Evolutionary conservation across 192 early-diverging fungal species (phyloP).

Genomic region (Mortierella claussenii): DNA sequence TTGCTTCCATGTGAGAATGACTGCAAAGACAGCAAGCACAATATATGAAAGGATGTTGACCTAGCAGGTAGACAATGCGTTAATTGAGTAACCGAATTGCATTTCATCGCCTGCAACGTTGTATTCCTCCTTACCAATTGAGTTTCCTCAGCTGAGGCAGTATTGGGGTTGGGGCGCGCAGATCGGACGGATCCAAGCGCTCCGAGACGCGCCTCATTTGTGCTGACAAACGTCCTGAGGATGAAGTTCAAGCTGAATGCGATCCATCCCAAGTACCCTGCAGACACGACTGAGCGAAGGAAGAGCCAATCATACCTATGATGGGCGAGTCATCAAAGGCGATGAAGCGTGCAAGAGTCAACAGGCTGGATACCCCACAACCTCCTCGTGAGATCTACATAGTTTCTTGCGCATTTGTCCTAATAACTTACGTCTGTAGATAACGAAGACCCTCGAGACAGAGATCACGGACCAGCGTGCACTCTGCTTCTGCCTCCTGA

Average conservation of each 20-base stretch:
- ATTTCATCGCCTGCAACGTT: too few species aligned
- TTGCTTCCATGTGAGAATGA: slow-evolving; percentile 77
- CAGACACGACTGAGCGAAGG: slow-evolving; percentile 82
- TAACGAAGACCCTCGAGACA: slow-evolving; percentile 90
- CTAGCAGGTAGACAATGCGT: too few species aligned
- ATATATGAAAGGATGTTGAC: too few species aligned
- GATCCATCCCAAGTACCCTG: slow-evolving; percentile 94
- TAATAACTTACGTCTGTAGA: slow-evolving; percentile 77
- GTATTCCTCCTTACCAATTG: too few species aligned
- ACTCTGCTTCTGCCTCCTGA: slow-evolving; percentile 74
- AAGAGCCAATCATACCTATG: slow-evolving; percentile 92
- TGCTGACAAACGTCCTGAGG: slow-evolving; percentile 70
- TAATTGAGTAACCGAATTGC: too few species aligned
- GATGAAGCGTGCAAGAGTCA: too few species aligned
- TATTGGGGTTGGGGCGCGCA: neutral
- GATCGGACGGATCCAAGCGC: slow-evolving; percentile 21
- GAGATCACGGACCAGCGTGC: slow-evolving; percentile 67
- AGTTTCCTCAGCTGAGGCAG: slow-evolving; percentile 13
- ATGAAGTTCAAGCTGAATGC: slow-evolving; percentile 84
- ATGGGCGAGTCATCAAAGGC: neutral
- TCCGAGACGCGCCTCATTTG: slow-evolving; percentile 27
- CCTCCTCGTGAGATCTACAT: too few species aligned
- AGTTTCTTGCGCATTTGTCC: neutral
- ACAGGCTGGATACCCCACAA: too few species aligned
- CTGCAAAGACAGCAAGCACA: slow-evolving; percentile 56